These are phyloP conservation scores for Venturia oleaginea DNA, from an alignment of 2,329 filamentous ascomycete species.

Conservation along the genomic window DNA sequence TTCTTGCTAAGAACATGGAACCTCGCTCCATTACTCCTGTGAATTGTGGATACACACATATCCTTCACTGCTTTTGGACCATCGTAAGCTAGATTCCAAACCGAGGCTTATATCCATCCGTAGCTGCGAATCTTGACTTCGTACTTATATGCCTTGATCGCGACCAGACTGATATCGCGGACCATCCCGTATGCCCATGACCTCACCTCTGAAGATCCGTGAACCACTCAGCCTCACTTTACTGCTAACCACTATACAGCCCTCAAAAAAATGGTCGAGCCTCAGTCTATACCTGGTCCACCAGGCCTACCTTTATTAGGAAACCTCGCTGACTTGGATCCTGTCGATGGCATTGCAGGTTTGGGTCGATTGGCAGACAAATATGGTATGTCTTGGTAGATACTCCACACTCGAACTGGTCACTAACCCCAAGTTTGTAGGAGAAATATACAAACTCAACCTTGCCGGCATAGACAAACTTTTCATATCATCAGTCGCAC, in stretches of 20 bases:
- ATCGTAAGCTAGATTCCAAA: background rate
- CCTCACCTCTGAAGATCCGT: background rate
- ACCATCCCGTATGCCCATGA: background rate
- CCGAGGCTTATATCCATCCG: background rate
- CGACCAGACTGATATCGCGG: background rate
- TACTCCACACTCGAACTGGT: background rate
- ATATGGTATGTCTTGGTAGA: slow-evolving; percentile 1
- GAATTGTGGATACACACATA: background rate
- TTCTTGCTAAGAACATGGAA: background rate
- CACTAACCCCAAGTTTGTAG: background rate
- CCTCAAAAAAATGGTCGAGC: background rate
- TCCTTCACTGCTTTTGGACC: background rate
- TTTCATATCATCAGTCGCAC: slow-evolving; percentile 4
- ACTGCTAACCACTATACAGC: background rate
- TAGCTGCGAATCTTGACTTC: background rate
- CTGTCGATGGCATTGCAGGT: slow-evolving; percentile 3
- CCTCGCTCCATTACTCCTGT: background rate
- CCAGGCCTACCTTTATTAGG: slow-evolving; percentile 8
- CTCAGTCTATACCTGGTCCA: slow-evolving; percentile 7
- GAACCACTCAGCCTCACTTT: background rate
- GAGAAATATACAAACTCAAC: slow-evolving; percentile 11
- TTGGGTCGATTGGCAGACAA: slow-evolving; percentile 4
- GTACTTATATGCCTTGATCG: background rate
- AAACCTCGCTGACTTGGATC: slow-evolving; percentile 9
- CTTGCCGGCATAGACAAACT: background rate